These are phyloP conservation scores for Closterium sp. DNA, from an alignment of 139 green algal species.

Conservation along the genomic window DNA sequence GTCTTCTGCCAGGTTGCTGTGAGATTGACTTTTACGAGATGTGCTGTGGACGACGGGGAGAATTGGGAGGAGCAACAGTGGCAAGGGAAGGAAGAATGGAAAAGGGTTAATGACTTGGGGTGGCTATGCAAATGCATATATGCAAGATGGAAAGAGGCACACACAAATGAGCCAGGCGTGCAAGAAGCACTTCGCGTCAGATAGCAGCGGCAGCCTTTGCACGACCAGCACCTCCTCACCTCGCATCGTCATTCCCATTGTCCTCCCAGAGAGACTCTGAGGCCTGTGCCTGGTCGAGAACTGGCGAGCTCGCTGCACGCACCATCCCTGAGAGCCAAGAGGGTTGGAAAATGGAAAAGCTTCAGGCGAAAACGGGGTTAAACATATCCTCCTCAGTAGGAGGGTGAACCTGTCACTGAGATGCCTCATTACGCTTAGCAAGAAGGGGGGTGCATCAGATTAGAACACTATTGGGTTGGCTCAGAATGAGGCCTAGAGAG, in stretches of 20 bases:
- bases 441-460: neutral
- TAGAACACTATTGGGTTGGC: too few species aligned
- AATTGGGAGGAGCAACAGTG: neutral
- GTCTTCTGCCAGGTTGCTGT: neutral
- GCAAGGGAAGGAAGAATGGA: neutral
- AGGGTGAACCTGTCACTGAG: neutral
- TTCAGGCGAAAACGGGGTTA: neutral
- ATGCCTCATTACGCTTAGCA: neutral
- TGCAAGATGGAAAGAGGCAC: neutral
- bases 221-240: neutral
- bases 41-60: neutral
- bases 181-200: too few species aligned
- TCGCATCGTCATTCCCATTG: neutral
- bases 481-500: too few species aligned
- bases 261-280: neutral
- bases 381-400: too few species aligned
- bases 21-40: neutral
- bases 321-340: neutral
- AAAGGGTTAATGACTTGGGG: neutral
- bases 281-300: neutral
- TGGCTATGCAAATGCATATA: conserved; percentile 1
- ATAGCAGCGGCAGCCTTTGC: too few species aligned
- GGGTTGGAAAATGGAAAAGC: neutral
- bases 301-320: neutral
- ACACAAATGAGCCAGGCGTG: neutral